Conservation (phyloP, 192 early-diverging fungal genomes). For the Backusella mclennaniae region DNA sequence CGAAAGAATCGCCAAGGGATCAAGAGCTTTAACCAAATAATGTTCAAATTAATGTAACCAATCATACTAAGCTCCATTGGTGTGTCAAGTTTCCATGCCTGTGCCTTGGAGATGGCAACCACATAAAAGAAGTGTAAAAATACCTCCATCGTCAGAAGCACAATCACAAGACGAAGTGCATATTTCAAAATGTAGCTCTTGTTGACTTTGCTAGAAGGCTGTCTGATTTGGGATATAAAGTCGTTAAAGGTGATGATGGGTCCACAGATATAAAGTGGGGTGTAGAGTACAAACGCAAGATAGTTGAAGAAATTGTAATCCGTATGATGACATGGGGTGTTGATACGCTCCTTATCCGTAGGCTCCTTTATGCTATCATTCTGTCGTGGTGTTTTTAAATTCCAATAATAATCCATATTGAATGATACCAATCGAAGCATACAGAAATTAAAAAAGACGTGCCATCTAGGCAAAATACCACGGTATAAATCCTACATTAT, state of each 20-base stretch:
- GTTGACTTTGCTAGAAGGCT: background rate
- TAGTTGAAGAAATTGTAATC: slow-evolving; percentile 85
- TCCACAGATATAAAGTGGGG: slow-evolving; percentile 90
- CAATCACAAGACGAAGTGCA: slow-evolving; percentile 61
- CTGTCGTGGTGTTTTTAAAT: slow-evolving; percentile 16
- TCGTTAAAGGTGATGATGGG: slow-evolving; percentile 96
- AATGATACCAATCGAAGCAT: slow-evolving; percentile 91
- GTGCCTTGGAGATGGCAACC: slow-evolving; percentile 84
- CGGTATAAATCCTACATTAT: slow-evolving; percentile 53
- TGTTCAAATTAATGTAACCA: slow-evolving; percentile 82
- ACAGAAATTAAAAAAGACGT: slow-evolving; percentile 85
- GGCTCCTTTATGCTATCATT: slow-evolving; percentile 11
- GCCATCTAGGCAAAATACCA: slow-evolving; percentile 82
- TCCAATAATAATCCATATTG: slow-evolving; percentile 93
- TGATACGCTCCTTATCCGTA: slow-evolving; percentile 62
- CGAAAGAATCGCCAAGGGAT: slow-evolving; percentile 97
- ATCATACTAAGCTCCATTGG: slow-evolving; percentile 81
- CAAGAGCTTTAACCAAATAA: slow-evolving; percentile 93
- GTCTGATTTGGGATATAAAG: slow-evolving; percentile 75
- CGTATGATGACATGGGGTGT: slow-evolving; percentile 42
- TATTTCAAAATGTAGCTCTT: slow-evolving; percentile 48
- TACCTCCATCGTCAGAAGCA: slow-evolving; percentile 78
- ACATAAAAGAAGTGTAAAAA: slow-evolving; percentile 83
- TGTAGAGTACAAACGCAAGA: slow-evolving; percentile 80
- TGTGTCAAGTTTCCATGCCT: slow-evolving; percentile 75